Base-by-base conservation (phyloP, 306 rosid genomes). In the Inga oerstediana region DNA sequence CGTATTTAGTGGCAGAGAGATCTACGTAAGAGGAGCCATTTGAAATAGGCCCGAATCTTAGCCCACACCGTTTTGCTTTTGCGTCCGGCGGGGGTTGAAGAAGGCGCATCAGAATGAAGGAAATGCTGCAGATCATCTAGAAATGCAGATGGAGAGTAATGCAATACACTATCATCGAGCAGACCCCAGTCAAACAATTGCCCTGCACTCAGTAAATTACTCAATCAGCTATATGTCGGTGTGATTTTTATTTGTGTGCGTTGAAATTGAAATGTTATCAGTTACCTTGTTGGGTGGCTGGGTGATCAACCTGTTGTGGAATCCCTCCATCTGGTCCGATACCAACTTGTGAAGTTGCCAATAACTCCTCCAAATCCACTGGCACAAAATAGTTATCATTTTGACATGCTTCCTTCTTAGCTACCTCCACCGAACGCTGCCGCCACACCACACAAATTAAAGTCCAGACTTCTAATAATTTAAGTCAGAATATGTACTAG, bases 1-100 rank as follows among this genome's bases (percentile, higher is more conserved):
- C 8, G n/a, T 16, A 52, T 52, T 54, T 15, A 20, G 22, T 79
- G 15, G 8, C 69, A 64, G 4, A 30, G 69, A 12, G 70, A 14
- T 5, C 22, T 43, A 10, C 59, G 64, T 12, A 3, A 14, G 22
- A 87, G n/a, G 72, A 72, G 16, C 61, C 82, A 75, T 65, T 75
- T 84, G 74, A 84, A 13, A 41, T 49, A 62, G 10, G 66, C 87
- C 30, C 66, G 75, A 27, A 85, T 73, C 80, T 71, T 85, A 24
- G 39, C 69, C 86, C 86, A 79, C 24, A 80, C 27, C 5, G 62
- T 84, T 82, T 62, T 87, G 75, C 77, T 85, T 84, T 73, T 87
- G 75, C 76, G 48, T 19, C 35, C 61, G 0, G 14, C 13, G 13
- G 8, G 4, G 74, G 76, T 73, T 12, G 76, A n/a, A 70, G 27